These are phyloP conservation scores for Mycena capillaripes DNA, from an alignment of 768 basidiomycete species.

Conservation along the genomic window DNA sequence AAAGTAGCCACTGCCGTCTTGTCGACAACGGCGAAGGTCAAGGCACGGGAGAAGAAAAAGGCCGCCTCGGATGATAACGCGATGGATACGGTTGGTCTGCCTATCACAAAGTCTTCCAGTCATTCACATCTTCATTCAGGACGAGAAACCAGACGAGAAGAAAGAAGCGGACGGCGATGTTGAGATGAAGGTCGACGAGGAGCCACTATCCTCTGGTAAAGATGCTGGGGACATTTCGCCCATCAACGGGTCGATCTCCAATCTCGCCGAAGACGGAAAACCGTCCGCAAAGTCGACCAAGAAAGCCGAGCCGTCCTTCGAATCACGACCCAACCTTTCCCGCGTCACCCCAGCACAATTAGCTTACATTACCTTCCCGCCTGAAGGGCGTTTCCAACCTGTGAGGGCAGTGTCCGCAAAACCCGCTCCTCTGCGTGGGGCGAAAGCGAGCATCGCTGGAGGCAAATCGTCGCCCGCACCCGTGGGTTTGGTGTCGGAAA, in stretches of 20 bases:
- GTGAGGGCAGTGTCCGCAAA: conserved; percentile 82
- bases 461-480: conserved; percentile 47
- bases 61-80: conserved; percentile 84
- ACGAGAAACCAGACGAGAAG: conserved; percentile 67
- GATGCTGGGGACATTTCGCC: conserved; percentile 69
- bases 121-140: conserved; percentile 49
- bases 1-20: conserved; percentile 96
- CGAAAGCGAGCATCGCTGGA: conserved; percentile 46
- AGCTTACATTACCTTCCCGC: conserved; percentile 85
- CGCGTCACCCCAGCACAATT: conserved; percentile 94
- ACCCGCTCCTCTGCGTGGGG: conserved; percentile 50
- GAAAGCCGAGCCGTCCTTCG: conserved; percentile 82
- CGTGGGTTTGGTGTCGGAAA: conserved; percentile 61
- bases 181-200: conserved; percentile 83
- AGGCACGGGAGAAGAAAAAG: conserved; percentile 94
- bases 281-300: conserved; percentile 62
- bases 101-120: no score
- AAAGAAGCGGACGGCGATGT: conserved; percentile 73
- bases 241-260: conserved; percentile 66
- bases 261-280: conserved; percentile 60
- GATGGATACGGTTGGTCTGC: conserved; percentile 82
- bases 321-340: conserved; percentile 88
- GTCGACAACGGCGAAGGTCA: conserved; percentile 97
- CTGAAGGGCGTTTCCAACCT: conserved; percentile 87
- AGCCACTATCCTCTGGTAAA: conserved; percentile 55